Percentiles rank a stretch among this genome's conserved stretches.
Conservation (phyloP, 2,329 filamentous ascomycete species). For the Cordyceps pruinosa region DNA sequence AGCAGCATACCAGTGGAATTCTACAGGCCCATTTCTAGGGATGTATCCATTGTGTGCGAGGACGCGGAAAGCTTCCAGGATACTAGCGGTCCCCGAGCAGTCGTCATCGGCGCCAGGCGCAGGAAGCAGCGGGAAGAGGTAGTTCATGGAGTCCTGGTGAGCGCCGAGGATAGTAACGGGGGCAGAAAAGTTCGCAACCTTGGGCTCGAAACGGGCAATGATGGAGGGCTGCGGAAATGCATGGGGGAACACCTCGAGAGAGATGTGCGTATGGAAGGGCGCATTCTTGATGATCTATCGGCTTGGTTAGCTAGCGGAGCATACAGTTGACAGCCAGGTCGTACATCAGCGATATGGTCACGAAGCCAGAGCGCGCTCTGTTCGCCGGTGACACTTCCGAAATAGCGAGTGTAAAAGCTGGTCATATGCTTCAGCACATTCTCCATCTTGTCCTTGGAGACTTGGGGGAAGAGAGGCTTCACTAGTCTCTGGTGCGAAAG, state of each 20-base stretch:
- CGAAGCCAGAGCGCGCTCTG: slow-evolving; percentile 29
- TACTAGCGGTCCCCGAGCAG: slow-evolving; percentile 65
- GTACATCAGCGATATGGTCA: slow-evolving; percentile 27
- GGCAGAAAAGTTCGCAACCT: slow-evolving; percentile 26
- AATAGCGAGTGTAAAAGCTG: slow-evolving; percentile 55
- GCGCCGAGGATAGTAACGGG: slow-evolving; percentile 53
- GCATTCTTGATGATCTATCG: slow-evolving; percentile 25
- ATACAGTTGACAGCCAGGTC: neutral
- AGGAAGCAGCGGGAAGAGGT: slow-evolving; percentile 60
- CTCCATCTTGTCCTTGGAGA: slow-evolving; percentile 59
- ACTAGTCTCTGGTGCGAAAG: slow-evolving; percentile 46
- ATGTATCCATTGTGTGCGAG: slow-evolving; percentile 41
- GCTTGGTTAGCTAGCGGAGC: neutral
- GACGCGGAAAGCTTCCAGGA: slow-evolving; percentile 63
- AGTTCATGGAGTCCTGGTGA: slow-evolving; percentile 69
- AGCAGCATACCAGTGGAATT: slow-evolving; percentile 77
- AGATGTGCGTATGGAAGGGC: slow-evolving; percentile 31
- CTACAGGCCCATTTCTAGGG: slow-evolving; percentile 41
- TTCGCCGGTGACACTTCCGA: slow-evolving; percentile 29
- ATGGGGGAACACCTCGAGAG: slow-evolving; percentile 51
- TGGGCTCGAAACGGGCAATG: slow-evolving; percentile 56
- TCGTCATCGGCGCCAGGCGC: slow-evolving; percentile 71
- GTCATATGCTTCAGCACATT: slow-evolving; percentile 56
- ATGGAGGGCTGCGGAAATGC: slow-evolving; percentile 64
- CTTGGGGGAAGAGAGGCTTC: slow-evolving; percentile 46